Evolutionary conservation across 371 early-diverging fungal species (phyloP).

Genomic region (Mortierella sp.): DNA sequence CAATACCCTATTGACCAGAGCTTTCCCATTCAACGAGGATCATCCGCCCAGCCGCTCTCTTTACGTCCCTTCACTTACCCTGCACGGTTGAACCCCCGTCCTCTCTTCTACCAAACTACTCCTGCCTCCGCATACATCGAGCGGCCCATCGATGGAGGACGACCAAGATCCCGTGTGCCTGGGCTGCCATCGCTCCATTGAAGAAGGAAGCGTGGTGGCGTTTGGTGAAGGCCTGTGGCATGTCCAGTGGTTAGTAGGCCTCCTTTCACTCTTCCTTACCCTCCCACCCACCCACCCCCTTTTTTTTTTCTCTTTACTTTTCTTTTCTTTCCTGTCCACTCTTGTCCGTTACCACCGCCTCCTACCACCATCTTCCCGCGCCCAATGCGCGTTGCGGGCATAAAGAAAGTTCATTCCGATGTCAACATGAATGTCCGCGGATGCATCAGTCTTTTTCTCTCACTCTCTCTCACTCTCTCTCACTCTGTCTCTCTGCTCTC

Average conservation of each 20-base stretch:
- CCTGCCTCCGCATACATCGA: too few species aligned
- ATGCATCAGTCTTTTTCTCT: neutral
- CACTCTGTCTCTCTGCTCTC: neutral
- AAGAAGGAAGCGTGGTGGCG: slow-evolving; percentile 81
- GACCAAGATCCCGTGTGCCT: slow-evolving; percentile 69
- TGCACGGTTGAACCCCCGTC: neutral
- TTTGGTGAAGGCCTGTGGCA: slow-evolving; percentile 88
- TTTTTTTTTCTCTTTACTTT: neutral
- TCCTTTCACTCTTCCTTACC: neutral
- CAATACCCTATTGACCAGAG: too few species aligned
- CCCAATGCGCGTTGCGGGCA: neutral
- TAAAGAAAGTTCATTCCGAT: neutral
- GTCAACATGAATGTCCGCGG: neutral
- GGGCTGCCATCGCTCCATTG: slow-evolving; percentile 75
- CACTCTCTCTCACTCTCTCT: neutral
- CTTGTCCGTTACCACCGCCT: neutral
- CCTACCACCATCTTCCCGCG: too few species aligned
- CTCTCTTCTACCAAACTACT: neutral
- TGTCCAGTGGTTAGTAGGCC: slow-evolving; percentile 68
- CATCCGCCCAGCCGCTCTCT: too few species aligned
- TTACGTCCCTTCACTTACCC: too few species aligned
- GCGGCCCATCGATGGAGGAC: slow-evolving; percentile 6
- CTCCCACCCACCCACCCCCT: neutral
- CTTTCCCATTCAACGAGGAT: too few species aligned
- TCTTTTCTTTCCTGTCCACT: slow-evolving; percentile 4